Conservation (phyloP, 495 filamentous ascomycete species). For the Sporormia fimetaria region DNA sequence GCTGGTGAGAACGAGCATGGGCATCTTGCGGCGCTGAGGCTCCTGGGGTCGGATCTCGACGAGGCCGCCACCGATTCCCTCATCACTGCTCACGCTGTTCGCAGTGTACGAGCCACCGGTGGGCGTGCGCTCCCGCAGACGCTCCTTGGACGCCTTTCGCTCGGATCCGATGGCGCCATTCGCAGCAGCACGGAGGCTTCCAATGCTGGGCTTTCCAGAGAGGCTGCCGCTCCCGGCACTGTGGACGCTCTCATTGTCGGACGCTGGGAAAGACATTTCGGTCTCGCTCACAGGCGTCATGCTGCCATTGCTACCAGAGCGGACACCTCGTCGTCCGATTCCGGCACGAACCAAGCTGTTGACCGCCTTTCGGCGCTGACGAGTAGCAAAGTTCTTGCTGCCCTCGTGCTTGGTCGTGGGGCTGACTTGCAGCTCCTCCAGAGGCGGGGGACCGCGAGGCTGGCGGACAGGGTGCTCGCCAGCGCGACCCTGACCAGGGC, state of each 20-base stretch:
- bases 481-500: conserved; percentile 81
- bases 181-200: conserved; percentile 66
- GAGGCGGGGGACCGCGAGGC: conserved; percentile 79
- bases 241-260: conserved; percentile 67
- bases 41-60: conserved; percentile 40
- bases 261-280: conserved; percentile 59
- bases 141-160: conserved; percentile 41
- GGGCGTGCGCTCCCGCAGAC: conserved; percentile 46
- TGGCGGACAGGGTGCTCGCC: conserved; percentile 93
- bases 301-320: conserved; percentile 56
- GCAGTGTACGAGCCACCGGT: conserved; percentile 43
- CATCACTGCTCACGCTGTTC: conserved; percentile 53
- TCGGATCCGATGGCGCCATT: conserved; percentile 81
- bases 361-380: conserved; percentile 83
- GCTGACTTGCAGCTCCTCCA: conserved; percentile 83
- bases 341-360: conserved; percentile 85
- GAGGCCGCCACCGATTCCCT: conserved; percentile 45
- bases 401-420: conserved; percentile 91
- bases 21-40: conserved; percentile 56
- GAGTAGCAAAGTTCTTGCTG: conserved; percentile 95
- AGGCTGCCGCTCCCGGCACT: conserved; percentile 72
- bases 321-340: conserved; percentile 64
- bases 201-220: conserved; percentile 65
- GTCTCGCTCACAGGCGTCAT: conserved; percentile 84
- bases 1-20: conserved; percentile 75